Evolutionary conservation across 192 early-diverging fungal genomes (phyloP).

Genomic region (Backusella tuberculispora): DNA sequence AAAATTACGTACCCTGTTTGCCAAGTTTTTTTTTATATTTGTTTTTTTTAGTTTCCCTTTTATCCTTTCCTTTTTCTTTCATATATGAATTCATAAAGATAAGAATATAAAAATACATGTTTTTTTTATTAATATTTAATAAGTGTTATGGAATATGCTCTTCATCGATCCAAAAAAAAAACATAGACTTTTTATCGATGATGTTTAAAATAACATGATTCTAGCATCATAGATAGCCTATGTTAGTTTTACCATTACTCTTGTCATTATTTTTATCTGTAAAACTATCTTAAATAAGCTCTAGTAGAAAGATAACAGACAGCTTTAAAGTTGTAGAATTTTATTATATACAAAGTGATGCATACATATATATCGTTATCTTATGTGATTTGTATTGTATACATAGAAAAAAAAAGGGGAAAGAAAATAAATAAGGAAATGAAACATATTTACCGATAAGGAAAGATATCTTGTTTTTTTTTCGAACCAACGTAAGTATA

Average conservation of each 20-base stretch:
- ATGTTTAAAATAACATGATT: no score
- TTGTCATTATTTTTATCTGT: no score
- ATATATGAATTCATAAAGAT: background rate
- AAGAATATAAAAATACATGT: background rate
- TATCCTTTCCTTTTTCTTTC: background rate
- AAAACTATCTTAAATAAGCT: no score
- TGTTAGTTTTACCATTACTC: no score
- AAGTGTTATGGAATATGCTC: background rate
- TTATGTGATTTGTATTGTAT: background rate
- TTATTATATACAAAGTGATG: background rate
- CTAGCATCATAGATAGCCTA: no score
- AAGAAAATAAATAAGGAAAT: background rate
- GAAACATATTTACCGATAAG: background rate
- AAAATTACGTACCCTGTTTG: background rate
- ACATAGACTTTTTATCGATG: no score
- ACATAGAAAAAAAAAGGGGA: background rate
- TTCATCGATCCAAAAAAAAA: no score
- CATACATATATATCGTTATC: background rate
- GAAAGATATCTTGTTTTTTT: background rate
- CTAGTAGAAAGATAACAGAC: no score
- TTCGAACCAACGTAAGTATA: background rate
- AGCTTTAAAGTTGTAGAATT: background rate
- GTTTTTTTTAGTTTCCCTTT: conserved; percentile 2
- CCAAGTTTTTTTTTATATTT: background rate
- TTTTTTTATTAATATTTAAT: background rate